phyloP scores from a whole-genome alignment of 768 basidiomycete species.

The Saitozyma sp. region DNA sequence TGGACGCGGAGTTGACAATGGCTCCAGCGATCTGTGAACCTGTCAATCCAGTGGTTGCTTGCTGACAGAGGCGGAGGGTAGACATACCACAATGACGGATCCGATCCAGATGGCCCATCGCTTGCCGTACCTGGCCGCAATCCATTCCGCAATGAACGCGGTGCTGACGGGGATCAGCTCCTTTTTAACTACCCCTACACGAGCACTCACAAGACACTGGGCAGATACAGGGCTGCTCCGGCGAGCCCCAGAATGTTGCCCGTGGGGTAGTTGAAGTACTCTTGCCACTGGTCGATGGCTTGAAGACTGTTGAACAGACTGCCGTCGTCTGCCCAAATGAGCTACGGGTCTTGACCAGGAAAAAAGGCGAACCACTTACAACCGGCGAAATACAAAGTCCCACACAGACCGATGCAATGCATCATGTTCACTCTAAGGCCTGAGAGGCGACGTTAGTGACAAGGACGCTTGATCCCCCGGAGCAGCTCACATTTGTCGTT shows the following conservation, averaged over 20 bases:
- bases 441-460: background rate
- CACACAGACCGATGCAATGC: slow-evolving; percentile 15
- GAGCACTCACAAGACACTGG: background rate
- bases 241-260: slow-evolving; percentile 33
- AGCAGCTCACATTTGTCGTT: slow-evolving; percentile 12
- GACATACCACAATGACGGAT: slow-evolving; percentile 19
- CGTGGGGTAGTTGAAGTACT: slow-evolving; percentile 19
- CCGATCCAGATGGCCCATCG: slow-evolving; percentile 10
- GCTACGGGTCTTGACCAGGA: background rate
- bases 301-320: slow-evolving; percentile 36
- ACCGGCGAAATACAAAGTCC: slow-evolving; percentile 12
- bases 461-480: too few relatives aligned
- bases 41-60: background rate
- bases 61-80: background rate
- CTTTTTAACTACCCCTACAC: too few relatives aligned
- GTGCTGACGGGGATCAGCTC: slow-evolving; percentile 3
- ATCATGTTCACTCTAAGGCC: slow-evolving; percentile 20
- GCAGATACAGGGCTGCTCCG: slow-evolving; percentile 28
- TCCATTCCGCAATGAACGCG: slow-evolving; percentile 23
- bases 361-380: slow-evolving; percentile 15
- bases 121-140: slow-evolving; percentile 19
- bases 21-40: slow-evolving; percentile 18
- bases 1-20: slow-evolving; percentile 7
- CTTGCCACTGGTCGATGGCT: slow-evolving; percentile 27
- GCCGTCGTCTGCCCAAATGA: slow-evolving; percentile 20